These are phyloP conservation scores for Eucalyptus shirleyi DNA, from an alignment of 345 rosid species.

Conservation along the genomic window DNA sequence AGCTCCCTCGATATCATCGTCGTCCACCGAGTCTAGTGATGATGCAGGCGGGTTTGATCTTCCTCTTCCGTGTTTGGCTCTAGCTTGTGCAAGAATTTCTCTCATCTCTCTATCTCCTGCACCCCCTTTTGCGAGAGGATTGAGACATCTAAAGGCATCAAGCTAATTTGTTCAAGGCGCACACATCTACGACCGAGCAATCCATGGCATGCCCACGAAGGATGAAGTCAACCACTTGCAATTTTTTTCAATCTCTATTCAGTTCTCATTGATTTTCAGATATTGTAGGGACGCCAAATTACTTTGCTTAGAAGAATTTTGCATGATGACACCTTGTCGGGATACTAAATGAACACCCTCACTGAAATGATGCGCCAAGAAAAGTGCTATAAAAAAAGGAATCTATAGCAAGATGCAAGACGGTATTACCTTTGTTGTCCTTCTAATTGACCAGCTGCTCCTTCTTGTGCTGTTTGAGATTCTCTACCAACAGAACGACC, in stretches of 20 bases:
- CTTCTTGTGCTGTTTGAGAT: too few relatives aligned
- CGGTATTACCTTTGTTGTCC: too few relatives aligned
- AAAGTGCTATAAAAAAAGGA: too few relatives aligned
- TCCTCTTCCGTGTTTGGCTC: not conserved
- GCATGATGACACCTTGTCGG: not conserved
- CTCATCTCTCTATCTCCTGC: not conserved
- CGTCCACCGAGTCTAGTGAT: not conserved
- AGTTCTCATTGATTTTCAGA: not conserved
- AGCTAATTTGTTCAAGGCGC: not conserved
- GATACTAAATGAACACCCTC: not conserved
- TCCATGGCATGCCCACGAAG: not conserved
- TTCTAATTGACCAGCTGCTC: too few relatives aligned
- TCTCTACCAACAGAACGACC: too few relatives aligned
- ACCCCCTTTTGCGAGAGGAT: not conserved
- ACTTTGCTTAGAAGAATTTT: not conserved
- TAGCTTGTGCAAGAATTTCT: not conserved
- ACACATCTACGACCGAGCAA: not conserved
- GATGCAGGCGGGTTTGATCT: accelerated
- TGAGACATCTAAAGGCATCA: not conserved
- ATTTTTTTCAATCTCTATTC: not conserved
- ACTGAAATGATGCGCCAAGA: too few relatives aligned
- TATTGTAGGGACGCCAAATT: not conserved
- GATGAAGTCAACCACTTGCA: not conserved
- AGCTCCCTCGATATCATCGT: not conserved
- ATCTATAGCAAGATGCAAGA: too few relatives aligned